Conservation (phyloP, 768 basidiomycete species). For the Leccinum truebloodii region DNA sequence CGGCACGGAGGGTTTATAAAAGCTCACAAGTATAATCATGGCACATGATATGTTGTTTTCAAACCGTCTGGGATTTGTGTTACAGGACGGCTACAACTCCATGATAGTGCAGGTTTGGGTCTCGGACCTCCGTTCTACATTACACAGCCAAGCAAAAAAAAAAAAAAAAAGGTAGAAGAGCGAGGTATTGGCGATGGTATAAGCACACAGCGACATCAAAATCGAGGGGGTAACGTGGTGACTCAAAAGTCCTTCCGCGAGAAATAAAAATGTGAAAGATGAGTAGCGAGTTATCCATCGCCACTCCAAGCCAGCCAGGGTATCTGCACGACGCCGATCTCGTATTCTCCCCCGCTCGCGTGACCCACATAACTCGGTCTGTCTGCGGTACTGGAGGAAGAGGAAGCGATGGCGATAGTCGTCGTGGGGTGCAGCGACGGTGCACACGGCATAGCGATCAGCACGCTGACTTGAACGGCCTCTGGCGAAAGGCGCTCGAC, state of each 20-base stretch:
- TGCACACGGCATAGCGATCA: slow-evolving; percentile 49
- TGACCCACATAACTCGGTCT: slow-evolving; percentile 8
- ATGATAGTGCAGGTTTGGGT: not conserved
- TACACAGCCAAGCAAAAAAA: slow-evolving; percentile 1
- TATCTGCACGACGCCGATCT: slow-evolving; percentile 45
- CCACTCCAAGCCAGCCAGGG: slow-evolving; percentile 31
- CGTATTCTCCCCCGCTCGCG: slow-evolving; percentile 35
- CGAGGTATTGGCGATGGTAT: not conserved
- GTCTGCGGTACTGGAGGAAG: not conserved
- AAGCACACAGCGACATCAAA: too few relatives aligned
- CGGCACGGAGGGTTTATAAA: not conserved
- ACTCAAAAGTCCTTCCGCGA: not conserved
- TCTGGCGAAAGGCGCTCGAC: slow-evolving; percentile 18
- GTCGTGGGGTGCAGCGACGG: not conserved
- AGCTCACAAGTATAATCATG: not conserved
- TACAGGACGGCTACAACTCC: not conserved
- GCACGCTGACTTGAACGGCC: slow-evolving; percentile 41
- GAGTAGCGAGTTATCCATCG: not conserved
- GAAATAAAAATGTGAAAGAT: not conserved
- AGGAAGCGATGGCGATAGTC: not conserved
- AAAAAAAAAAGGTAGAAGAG: not conserved
- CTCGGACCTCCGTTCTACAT: slow-evolving; percentile 13
- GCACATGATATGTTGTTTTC: not conserved
- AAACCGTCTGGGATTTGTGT: not conserved
- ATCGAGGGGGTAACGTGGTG: not conserved